These are phyloP conservation scores for Pisolithus sp. DNA, from an alignment of 768 basidiomycete species.

Conservation along the genomic window DNA sequence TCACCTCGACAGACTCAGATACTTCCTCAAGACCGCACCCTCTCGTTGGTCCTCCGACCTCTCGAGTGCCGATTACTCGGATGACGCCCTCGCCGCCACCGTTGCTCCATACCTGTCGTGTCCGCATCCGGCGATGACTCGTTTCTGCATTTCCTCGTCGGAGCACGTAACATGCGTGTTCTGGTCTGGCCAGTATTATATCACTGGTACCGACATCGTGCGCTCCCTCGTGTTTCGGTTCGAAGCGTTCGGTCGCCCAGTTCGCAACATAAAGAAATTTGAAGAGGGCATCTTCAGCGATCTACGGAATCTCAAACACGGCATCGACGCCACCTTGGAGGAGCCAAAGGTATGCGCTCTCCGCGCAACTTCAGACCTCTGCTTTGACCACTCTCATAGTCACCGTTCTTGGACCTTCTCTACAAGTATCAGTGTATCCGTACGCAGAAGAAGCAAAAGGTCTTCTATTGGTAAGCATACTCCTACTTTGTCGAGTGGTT, in stretches of 20 bases:
- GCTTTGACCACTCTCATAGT: slow-evolving; percentile 38
- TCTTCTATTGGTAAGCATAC: slow-evolving; percentile 84
- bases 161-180: slow-evolving; percentile 88
- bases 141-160: slow-evolving; percentile 81
- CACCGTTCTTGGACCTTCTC: slow-evolving; percentile 85
- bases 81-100: slow-evolving; percentile 8
- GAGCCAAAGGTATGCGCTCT: slow-evolving; percentile 78
- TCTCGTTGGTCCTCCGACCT: slow-evolving; percentile 53
- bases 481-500: neutral
- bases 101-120: slow-evolving; percentile 38
- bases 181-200: slow-evolving; percentile 88
- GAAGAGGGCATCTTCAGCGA: slow-evolving; percentile 96
- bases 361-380: neutral
- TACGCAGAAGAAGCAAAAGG: slow-evolving; percentile 98
- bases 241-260: slow-evolving; percentile 87
- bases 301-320: slow-evolving; percentile 89
- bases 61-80: slow-evolving; percentile 20
- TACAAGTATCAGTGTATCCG: slow-evolving; percentile 97
- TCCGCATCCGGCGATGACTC: slow-evolving; percentile 74
- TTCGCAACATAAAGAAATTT: slow-evolving; percentile 92
- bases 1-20: slow-evolving; percentile 79
- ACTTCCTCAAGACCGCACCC: slow-evolving; percentile 82
- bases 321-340: slow-evolving; percentile 85
- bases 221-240: slow-evolving; percentile 92
- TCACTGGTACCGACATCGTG: slow-evolving; percentile 96